These are phyloP conservation scores for Boletus hoseneyae DNA, from an alignment of 1,284 basidiomycete genomes.

Conservation along the genomic window DNA sequence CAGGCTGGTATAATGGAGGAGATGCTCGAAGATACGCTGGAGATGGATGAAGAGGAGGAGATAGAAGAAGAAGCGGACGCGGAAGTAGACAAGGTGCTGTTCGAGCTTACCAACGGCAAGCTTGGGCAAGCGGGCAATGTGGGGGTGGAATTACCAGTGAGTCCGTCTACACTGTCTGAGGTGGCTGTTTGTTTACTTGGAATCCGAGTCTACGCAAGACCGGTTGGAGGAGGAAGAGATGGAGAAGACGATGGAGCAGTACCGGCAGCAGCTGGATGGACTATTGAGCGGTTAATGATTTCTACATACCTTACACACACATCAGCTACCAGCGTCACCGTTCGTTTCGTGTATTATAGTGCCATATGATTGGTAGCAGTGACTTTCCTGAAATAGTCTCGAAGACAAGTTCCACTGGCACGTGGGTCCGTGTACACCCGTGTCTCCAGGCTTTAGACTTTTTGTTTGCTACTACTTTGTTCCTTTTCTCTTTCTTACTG, in stretches of 20 bases:
- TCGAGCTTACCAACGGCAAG: slow-evolving; percentile 95
- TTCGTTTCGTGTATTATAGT: slow-evolving; percentile 17
- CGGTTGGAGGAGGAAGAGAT: slow-evolving; percentile 74
- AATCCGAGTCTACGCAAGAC: slow-evolving; percentile 49
- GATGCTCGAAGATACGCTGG: slow-evolving; percentile 86
- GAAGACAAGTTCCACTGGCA: slow-evolving; percentile 5
- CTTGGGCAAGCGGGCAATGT: slow-evolving; percentile 80
- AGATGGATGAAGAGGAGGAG: slow-evolving; percentile 90
- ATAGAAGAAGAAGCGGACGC: slow-evolving; percentile 96
- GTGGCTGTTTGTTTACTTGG: slow-evolving; percentile 11
- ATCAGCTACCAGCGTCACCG: neutral
- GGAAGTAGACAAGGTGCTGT: slow-evolving; percentile 96
- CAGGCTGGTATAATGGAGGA: slow-evolving; percentile 93
- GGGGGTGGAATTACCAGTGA: slow-evolving; percentile 74
- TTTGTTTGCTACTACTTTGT: slow-evolving; percentile 11
- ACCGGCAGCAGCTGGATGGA: slow-evolving; percentile 82
- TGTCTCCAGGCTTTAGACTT: slow-evolving; percentile 1
- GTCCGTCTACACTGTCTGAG: slow-evolving; percentile 31
- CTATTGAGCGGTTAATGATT: slow-evolving; percentile 63
- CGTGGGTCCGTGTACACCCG: slow-evolving; percentile 30
- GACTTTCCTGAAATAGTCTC: slow-evolving; percentile 12
- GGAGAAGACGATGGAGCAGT: slow-evolving; percentile 82
- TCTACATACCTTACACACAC: slow-evolving; percentile 20
- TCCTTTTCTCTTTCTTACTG: neutral
- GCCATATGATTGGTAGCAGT: neutral